phyloP scores from a whole-genome alignment of 768 basidiomycete genomes.

The Pseudohyphozyma bogoriensis region DNA sequence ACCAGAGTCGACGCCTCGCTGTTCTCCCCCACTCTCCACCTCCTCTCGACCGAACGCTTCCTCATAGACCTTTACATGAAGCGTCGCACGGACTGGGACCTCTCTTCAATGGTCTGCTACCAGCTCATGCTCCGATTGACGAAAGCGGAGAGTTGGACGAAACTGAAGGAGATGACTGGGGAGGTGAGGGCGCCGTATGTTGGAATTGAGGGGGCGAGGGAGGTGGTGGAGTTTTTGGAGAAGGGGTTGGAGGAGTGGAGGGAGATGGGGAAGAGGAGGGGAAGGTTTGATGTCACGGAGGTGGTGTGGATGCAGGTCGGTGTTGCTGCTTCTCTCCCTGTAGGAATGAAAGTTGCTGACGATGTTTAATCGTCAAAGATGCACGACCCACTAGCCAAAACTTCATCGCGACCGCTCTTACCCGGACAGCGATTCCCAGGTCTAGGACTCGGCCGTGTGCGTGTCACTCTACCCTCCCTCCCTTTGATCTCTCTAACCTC shows the following conservation, averaged over 20 bases:
- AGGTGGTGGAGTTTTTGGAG: neutral
- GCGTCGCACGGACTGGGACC: neutral
- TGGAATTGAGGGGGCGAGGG: conserved; percentile 2
- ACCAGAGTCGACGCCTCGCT: conserved; percentile 1
- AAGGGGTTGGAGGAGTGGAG: neutral
- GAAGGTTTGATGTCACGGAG: conserved; percentile 3
- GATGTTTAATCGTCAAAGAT: neutral
- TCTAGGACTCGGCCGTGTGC: neutral
- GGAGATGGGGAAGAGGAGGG: conserved; percentile 1
- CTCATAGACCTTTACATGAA: conserved; percentile 5
- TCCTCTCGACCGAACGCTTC: neutral
- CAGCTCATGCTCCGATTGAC: neutral
- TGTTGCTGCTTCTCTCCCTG: neutral
- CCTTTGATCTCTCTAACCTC: neutral
- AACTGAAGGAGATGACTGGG: neutral
- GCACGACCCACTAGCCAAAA: neutral
- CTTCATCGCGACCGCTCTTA: neutral
- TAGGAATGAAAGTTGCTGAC: neutral
- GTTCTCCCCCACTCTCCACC: neutral
- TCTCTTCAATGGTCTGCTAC: neutral
- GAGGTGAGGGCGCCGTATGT: conserved; percentile 7
- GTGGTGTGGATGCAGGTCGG: conserved; percentile 4
- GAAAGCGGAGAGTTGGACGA: neutral
- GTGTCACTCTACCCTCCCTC: neutral
- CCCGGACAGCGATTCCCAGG: conserved; percentile 3